Conservation (phyloP, 495 filamentous ascomycete species). For the Aspergillus avenaceus region DNA sequence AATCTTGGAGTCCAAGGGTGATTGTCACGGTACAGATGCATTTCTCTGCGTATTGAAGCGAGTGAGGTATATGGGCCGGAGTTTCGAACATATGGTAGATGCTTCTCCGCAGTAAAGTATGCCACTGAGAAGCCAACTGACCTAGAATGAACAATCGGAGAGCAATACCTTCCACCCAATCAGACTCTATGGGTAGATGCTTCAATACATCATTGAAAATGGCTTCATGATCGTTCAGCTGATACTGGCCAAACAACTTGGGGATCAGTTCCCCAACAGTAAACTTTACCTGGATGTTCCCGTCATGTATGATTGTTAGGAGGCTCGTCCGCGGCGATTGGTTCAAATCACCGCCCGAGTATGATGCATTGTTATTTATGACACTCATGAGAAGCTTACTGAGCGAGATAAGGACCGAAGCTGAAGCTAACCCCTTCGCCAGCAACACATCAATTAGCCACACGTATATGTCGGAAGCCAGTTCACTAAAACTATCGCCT, state of each 20-base stretch:
- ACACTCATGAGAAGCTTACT: conserved; percentile 64
- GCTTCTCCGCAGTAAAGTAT: conserved; percentile 72
- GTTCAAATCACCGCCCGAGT: conserved; percentile 49
- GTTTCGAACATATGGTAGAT: conserved; percentile 93
- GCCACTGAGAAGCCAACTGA: conserved; percentile 72
- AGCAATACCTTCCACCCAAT: conserved; percentile 78
- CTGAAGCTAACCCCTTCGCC: conserved; percentile 59
- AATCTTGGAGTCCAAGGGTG: conserved; percentile 56
- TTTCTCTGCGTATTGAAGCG: conserved; percentile 62
- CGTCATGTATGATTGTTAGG: conserved; percentile 63
- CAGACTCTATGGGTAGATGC: conserved; percentile 65
- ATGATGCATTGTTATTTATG: conserved; percentile 59
- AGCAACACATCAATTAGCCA: conserved; percentile 68
- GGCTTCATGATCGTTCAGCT: conserved; percentile 72
- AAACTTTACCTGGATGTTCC: conserved; percentile 71
- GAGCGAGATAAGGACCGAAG: conserved; percentile 61
- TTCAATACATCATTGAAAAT: conserved; percentile 75
- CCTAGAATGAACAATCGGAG: conserved; percentile 73
- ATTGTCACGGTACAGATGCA: conserved; percentile 64
- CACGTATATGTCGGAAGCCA: conserved; percentile 70
- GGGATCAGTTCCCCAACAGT: conserved; percentile 63
- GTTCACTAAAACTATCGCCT: conserved; percentile 51
- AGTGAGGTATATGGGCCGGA: conserved; percentile 61
- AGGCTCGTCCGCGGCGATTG: conserved; percentile 71
- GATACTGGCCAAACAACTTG: conserved; percentile 72